These are phyloP conservation scores for Tulasnella sp. DNA, from an alignment of 768 basidiomycete genomes.

Conservation along the genomic window DNA sequence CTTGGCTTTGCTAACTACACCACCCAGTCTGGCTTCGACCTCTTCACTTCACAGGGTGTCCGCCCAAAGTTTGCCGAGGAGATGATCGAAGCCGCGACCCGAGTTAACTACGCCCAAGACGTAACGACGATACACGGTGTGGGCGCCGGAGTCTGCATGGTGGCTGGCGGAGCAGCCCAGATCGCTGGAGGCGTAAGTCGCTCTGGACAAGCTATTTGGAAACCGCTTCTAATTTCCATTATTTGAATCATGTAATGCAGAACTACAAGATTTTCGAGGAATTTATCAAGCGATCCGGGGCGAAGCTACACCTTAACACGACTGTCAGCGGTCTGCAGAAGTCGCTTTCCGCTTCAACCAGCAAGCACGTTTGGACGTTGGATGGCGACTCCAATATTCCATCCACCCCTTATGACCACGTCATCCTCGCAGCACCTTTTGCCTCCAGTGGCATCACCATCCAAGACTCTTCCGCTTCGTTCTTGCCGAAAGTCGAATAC, in stretches of 20 bases:
- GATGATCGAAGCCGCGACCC: constrained; percentile 68
- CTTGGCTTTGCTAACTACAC: constrained; percentile 32
- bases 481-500: constrained; percentile 49
- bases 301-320: constrained; percentile 63
- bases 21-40: constrained; percentile 48
- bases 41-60: constrained; percentile 49
- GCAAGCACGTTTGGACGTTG: not conserved
- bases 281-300: constrained; percentile 63
- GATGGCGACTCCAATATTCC: not conserved
- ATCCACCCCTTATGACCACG: constrained; percentile 46
- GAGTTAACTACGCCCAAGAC: constrained; percentile 82
- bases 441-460: constrained; percentile 55
- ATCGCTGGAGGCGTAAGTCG: constrained; percentile 52
- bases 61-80: constrained; percentile 55
- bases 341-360: not conserved
- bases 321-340: constrained; percentile 31
- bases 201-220: not conserved
- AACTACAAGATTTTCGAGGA: constrained; percentile 55
- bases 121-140: constrained; percentile 66
- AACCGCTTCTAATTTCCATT: not conserved
- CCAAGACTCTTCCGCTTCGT: not conserved
- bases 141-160: constrained; percentile 63
- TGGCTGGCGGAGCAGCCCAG: constrained; percentile 54
- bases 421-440: constrained; percentile 84
- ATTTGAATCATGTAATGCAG: not conserved